phyloP scores from a whole-genome alignment of 1,139 yeast genomes.

The Sugiyamaella neomexicana region DNA sequence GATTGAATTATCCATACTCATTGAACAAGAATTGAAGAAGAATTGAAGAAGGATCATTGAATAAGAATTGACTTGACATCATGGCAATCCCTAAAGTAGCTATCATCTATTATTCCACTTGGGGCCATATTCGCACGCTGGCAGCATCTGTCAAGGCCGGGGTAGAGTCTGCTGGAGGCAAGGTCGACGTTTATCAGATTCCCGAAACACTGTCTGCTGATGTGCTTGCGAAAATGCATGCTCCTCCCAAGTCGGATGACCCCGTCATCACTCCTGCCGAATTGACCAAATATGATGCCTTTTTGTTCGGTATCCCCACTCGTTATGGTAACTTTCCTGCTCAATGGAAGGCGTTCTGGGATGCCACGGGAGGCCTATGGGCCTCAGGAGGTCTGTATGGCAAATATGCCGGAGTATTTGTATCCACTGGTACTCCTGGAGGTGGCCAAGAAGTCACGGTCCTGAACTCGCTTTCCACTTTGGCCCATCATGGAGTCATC shows the following conservation, averaged over 20 bases:
- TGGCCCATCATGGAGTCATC: conserved; percentile 78
- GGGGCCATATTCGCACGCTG: conserved; percentile 70
- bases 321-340: conserved; percentile 82
- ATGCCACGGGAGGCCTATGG: conserved; percentile 81
- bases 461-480: conserved; percentile 62
- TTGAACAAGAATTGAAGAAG: no score
- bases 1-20: no score
- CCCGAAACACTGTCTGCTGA: conserved; percentile 74
- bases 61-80: no score
- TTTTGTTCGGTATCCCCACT: conserved; percentile 80
- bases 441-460: conserved; percentile 81
- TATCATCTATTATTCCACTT: conserved; percentile 76
- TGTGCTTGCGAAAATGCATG: conserved; percentile 59
- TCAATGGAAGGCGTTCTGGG: conserved; percentile 82
- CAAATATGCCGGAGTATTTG: conserved; percentile 74
- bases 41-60: no score
- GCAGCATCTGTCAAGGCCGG: conserved; percentile 74
- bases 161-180: conserved; percentile 70
- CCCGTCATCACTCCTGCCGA: conserved; percentile 68
- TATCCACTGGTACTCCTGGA: conserved; percentile 79
- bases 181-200: conserved; percentile 66
- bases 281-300: conserved; percentile 66
- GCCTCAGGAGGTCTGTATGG: conserved; percentile 71
- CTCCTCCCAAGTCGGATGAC: conserved; percentile 65
- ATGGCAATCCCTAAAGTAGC: conserved; percentile 51